Base-by-base conservation (phyloP, 2,329 filamentous ascomycete genomes). In the Aspergillus ustus region DNA sequence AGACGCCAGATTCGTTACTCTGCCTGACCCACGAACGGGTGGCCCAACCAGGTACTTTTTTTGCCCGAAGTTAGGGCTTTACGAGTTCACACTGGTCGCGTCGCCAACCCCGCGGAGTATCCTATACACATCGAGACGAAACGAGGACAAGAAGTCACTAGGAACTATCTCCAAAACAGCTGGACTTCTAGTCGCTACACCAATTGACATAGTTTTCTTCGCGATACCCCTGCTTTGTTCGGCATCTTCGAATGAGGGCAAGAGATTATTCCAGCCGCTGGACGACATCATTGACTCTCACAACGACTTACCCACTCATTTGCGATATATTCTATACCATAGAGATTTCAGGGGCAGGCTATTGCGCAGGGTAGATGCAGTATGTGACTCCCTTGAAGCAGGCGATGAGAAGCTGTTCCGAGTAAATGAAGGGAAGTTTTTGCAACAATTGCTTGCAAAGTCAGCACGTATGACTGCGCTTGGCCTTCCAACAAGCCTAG, bases 371-470 rank as follows among this genome's bases (percentile, higher is more conserved):
- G 88, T 96, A 79, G 83, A 81, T 1, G 83, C 81, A 1, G 83
- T 95, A 5, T 96, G 93, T 77, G 93, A 97, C 70, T 89, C 85
- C 0, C 90, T 96, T 11, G 90, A 95, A 37, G 91, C 91, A 0
- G 91, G 90, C 15, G 91, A 91, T 63, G 93, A 97, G 75, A 86
- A 80, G 58, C 92, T 97, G 91, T 97, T 91, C 76, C 87, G 92
- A 13, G 79, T 96, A 25, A 95, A 84, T 68, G 84, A 91, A 70
- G 79, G 82, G 13, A 96, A 93, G 72, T 83, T 97, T 0, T 71
- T 90, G 7, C 72, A 76, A 2, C 83, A 89, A 59, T 72, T 98
- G 0, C 65, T 93, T 7, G 72, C 77, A 19, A 98, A 97, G 75
- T 92, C 93, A 5, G 82, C 83, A 63, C 82, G 82, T 5, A 90